Conservation (phyloP, 805 yeast species). For the Candida endomychidarum region DNA sequence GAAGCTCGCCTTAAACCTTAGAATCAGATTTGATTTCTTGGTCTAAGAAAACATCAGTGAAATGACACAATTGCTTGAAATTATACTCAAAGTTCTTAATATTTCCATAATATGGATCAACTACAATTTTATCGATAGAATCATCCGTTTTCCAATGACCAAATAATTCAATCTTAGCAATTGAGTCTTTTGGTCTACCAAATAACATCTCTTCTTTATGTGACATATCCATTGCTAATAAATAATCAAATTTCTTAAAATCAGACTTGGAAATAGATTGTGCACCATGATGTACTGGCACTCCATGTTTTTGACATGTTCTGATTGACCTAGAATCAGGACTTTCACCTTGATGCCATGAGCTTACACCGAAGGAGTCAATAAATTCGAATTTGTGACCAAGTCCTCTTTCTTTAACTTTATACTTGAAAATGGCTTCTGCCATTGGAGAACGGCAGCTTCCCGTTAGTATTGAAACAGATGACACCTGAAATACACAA, state of each 20-base stretch:
- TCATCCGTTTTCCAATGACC: conserved; percentile 74
- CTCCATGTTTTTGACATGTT: conserved; percentile 68
- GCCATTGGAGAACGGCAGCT: conserved; percentile 98
- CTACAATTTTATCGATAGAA: conserved; percentile 57
- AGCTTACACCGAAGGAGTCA: conserved; percentile 89
- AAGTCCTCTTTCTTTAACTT: conserved; percentile 53
- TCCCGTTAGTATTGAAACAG: conserved; percentile 20
- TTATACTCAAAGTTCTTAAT: conserved; percentile 76
- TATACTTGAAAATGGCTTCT: conserved; percentile 79
- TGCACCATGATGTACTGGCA: conserved; percentile 72
- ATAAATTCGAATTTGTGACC: conserved; percentile 48
- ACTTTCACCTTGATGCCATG: conserved; percentile 76
- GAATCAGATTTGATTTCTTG: conserved; percentile 36
- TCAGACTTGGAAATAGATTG: conserved; percentile 60
- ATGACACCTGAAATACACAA: background rate
- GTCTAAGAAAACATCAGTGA: conserved; percentile 67
- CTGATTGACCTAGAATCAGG: conserved; percentile 77
- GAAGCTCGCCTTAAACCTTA: background rate
- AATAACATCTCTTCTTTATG: conserved; percentile 52
- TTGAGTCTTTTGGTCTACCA: conserved; percentile 51
- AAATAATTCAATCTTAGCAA: conserved; percentile 58
- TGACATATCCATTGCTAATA: conserved; percentile 70
- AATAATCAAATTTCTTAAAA: conserved; percentile 61
- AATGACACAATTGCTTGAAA: conserved; percentile 71
- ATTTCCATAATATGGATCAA: conserved; percentile 94